Percentiles rank a stretch among this genome's conserved stretches.
phyloP scores from a whole-genome alignment of 2,329 filamentous ascomycete species.

The Botrytis fabae region DNA sequence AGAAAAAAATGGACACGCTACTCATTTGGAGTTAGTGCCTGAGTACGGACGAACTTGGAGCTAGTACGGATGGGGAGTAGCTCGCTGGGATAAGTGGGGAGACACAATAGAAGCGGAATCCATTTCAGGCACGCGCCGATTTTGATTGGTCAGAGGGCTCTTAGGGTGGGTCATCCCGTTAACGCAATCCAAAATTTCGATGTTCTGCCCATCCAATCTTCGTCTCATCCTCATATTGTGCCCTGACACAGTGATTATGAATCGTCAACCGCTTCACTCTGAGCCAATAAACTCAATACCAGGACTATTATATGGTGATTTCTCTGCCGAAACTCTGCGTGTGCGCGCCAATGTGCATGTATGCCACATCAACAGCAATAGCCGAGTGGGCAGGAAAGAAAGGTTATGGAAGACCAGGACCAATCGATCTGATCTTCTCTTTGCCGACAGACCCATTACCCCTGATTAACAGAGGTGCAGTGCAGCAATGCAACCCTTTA shows the following conservation, averaged over 20 bases:
- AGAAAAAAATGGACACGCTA: not conserved
- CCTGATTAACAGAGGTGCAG: conserved; percentile 1
- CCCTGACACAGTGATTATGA: not conserved
- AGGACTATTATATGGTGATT: not conserved
- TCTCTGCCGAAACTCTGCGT: not conserved
- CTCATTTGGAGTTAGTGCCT: not conserved
- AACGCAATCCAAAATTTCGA: not conserved
- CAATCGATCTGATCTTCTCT: conserved; percentile 6
- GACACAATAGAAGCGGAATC: not conserved
- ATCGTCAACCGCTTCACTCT: not conserved
- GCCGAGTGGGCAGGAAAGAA: not conserved
- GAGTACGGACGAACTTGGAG: not conserved
- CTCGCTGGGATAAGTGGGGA: not conserved
- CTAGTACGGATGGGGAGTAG: not conserved
- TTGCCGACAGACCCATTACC: not conserved
- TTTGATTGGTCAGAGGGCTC: not conserved
- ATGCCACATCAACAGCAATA: not conserved
- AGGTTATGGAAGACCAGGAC: not conserved
- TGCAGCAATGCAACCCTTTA: not conserved
- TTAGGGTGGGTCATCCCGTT: not conserved
- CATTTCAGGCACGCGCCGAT: not conserved
- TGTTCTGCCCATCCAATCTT: conserved; percentile 10
- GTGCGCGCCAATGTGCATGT: conserved; percentile 8
- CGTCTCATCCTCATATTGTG: not conserved
- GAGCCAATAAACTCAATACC: not conserved